Percentiles rank a stretch among this genome's conserved stretches.
These are phyloP conservation scores for Zygotorulaspora mrakii DNA, from an alignment of 1,139 yeast species.

Conservation along the genomic window DNA sequence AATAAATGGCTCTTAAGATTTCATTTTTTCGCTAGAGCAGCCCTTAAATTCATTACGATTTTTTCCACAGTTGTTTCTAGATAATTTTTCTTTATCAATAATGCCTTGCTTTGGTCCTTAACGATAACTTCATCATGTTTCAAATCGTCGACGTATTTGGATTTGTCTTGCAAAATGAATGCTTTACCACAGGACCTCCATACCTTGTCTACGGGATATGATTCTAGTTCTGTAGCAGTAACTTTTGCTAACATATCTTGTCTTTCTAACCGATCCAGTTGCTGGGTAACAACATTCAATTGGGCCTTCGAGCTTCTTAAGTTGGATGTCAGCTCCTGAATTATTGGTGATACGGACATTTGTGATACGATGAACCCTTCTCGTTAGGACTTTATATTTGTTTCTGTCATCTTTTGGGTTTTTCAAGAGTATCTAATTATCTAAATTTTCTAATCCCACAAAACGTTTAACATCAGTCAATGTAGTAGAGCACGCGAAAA, in stretches of 20 bases:
- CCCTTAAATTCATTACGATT: conserved; percentile 57
- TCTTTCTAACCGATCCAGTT: conserved; percentile 53
- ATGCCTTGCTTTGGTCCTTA: conserved; percentile 55
- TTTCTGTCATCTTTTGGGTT: neutral
- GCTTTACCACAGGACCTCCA: conserved; percentile 89
- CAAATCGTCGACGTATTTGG: conserved; percentile 50
- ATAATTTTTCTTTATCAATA: conserved; percentile 67
- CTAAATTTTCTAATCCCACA: no score
- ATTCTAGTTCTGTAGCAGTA: conserved; percentile 53
- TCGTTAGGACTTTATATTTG: neutral
- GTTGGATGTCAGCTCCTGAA: conserved; percentile 61
- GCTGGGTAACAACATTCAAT: conserved; percentile 57
- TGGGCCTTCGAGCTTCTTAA: conserved; percentile 59
- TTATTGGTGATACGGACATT: conserved; percentile 29
- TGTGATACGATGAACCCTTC: no score
- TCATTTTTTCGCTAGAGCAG: conserved; percentile 12
- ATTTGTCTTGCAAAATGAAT: conserved; percentile 45
- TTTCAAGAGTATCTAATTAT: neutral
- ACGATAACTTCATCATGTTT: conserved; percentile 51
- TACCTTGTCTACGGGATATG: conserved; percentile 45
- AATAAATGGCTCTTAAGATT: no score
- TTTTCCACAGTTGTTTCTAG: conserved; percentile 75
- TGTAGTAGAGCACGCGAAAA: no score
- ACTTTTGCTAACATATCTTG: conserved; percentile 55
- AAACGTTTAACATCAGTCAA: no score